A percentile compares a stretch with the other conserved stretches of the same genome.
These are phyloP conservation scores for Chrysochromulina tobinii DNA, from an alignment of 78 protist species.

Conservation along the genomic window DNA sequence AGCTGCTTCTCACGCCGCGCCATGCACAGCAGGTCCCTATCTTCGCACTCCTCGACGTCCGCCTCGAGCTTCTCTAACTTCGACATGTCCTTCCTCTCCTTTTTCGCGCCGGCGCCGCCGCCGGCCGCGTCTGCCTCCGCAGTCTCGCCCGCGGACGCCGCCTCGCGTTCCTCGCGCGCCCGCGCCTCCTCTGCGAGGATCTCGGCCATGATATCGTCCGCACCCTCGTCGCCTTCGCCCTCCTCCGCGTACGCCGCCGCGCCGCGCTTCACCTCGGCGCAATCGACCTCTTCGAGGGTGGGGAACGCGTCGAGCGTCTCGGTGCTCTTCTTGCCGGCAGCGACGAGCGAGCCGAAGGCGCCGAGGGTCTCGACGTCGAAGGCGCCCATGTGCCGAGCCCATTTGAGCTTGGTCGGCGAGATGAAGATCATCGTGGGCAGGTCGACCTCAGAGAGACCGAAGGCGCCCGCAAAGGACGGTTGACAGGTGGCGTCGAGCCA, in stretches of 20 bases:
- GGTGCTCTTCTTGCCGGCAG: background rate
- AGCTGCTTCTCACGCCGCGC: slow-evolving; percentile 24
- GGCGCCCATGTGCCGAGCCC: background rate
- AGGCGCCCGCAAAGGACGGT: background rate
- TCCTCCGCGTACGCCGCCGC: background rate
- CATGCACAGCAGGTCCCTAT: background rate
- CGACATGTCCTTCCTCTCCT: background rate
- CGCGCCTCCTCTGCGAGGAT: background rate
- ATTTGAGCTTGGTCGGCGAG: background rate
- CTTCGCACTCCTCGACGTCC: background rate
- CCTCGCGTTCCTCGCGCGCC: background rate
- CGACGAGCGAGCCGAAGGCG: background rate
- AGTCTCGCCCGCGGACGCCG: background rate
- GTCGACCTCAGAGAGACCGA: background rate
- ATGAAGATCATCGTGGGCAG: background rate
- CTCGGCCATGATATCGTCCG: background rate
- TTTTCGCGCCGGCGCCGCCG: background rate
- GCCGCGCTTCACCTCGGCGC: background rate
- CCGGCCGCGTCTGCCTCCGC: background rate
- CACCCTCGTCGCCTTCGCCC: background rate
- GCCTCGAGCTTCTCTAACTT: background rate
- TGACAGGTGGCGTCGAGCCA: slow-evolving; percentile 16
- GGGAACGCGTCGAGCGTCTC: background rate
- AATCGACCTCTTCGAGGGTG: background rate
- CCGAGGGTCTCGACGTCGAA: background rate